Conservation (phyloP, 2,329 filamentous ascomycete species). For the Aspergillus awamori region DNA sequence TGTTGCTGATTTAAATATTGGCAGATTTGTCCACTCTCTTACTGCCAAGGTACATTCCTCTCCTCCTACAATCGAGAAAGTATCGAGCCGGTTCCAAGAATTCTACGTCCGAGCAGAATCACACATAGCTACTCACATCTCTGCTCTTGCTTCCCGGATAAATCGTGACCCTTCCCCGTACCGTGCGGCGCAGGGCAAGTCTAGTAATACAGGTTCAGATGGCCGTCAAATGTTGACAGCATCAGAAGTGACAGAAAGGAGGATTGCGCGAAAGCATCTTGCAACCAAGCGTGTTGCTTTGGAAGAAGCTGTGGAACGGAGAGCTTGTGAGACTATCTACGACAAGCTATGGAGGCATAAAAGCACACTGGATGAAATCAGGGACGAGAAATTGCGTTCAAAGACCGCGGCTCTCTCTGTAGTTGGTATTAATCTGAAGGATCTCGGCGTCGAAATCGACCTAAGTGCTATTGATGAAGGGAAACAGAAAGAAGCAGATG, state of each 20-base stretch:
- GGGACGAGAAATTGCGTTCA: conserved; percentile 91
- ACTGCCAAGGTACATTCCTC: conserved; percentile 82
- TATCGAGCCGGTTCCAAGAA: conserved; percentile 88
- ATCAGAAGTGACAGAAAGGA: conserved; percentile 78
- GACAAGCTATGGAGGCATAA: conserved; percentile 87
- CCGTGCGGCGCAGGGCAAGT: conserved; percentile 60
- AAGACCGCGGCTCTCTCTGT: conserved; percentile 87
- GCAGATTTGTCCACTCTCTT: conserved; percentile 86
- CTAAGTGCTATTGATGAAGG: conserved; percentile 56
- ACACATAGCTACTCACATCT: conserved; percentile 85
- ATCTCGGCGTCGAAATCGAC: conserved; percentile 77
- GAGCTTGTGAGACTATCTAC: conserved; percentile 83
- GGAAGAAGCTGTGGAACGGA: conserved; percentile 89
- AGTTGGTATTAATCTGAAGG: conserved; percentile 86
- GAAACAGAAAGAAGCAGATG: conserved; percentile 68
- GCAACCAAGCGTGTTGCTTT: conserved; percentile 76
- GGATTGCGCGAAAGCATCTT: conserved; percentile 74
- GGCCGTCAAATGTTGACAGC: conserved; percentile 89
- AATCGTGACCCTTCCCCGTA: conserved; percentile 67
- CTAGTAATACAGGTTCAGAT: conserved; percentile 46
- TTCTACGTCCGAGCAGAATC: conserved; percentile 82
- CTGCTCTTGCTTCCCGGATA: conserved; percentile 73
- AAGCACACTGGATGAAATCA: conserved; percentile 88
- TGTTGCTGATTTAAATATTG: conserved; percentile 10
- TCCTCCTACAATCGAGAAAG: conserved; percentile 78